Evolutionary conservation across 495 filamentous ascomycete genomes (phyloP), one percentile per base, ranked within the genome.

Genomic region (Tuber microsphaerosporum): DNA sequence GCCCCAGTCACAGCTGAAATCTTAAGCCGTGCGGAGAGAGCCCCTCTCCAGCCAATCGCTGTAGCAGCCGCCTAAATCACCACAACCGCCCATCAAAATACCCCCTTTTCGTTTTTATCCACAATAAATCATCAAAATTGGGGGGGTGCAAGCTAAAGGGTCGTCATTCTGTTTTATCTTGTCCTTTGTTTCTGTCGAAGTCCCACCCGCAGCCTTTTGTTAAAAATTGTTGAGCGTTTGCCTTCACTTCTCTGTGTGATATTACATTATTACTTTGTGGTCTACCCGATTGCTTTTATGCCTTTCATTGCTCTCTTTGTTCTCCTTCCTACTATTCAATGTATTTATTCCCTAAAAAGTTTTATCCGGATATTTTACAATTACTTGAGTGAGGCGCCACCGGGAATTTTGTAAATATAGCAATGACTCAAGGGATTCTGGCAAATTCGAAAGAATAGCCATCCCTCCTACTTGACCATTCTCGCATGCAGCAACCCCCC

Each of bases 21-120:
- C 42, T 71, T 83, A 22, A 83, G 81, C 14, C 79, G 79, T 44
- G 77, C 74, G 19, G 84, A 83, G 74, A 78, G 74, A 56, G 81
- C 78, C 46, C 76, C 81, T 37, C 72, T 81, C 31, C 81, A 81
- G 42, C 74, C 77, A 7, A 75, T 83, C 72, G 82, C 82, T 45
- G 79, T 84, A 20, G 84, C 80, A 16, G 77, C 80, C 26, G 70
- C 72, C 34, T 79, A 79, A 73, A 43, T 26, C 26, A 10, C 56
- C 4, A 17, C 4, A 65, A 65, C 56, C 5, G 26, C 56, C 17
- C 56, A 65, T 2, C 56, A 34, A 34, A 34, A 65, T 14, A 34
- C 56, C 17, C 45, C 56, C 17, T 31, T 34, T 17, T 17, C 14
- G 34, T 6, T 17, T 16, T 8, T 26, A 26, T 65, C 14, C 14